These are phyloP conservation scores for Wickerhamiella allomyrinae DNA, from an alignment of 805 yeast species.

Conservation along the genomic window DNA sequence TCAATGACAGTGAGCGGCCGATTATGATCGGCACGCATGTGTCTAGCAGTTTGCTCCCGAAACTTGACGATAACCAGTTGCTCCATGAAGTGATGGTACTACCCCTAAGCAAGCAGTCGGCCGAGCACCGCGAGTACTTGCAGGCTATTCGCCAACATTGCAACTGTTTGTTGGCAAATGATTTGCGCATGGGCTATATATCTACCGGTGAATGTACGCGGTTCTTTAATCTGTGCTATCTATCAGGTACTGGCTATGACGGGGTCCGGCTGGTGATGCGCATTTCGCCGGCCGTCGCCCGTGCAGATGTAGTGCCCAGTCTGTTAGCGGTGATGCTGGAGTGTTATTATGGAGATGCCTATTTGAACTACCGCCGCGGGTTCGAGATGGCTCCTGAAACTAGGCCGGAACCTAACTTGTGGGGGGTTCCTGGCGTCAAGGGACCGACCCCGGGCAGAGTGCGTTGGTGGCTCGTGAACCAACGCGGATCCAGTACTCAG, in stretches of 20 bases:
- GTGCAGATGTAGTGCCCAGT: constrained; percentile 1
- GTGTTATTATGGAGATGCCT: constrained; percentile 1
- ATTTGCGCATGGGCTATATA: constrained; percentile 14
- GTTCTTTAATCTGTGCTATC: constrained; percentile 9
- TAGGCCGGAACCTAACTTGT: constrained; percentile 7
- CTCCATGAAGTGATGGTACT: constrained; percentile 1
- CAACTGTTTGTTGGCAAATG: constrained; percentile 14
- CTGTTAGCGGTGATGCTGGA: constrained; percentile 7
- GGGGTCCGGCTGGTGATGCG: constrained; percentile 2
- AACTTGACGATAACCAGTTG: constrained; percentile 2
- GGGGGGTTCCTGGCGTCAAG: neutral
- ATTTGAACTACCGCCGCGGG: neutral
- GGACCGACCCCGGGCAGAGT: neutral
- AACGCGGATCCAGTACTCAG: neutral
- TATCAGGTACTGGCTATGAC: neutral
- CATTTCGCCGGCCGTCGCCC: constrained; percentile 11
- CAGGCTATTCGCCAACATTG: constrained; percentile 7
- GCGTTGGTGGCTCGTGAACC: constrained; percentile 1
- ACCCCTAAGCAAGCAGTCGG: neutral
- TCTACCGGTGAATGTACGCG: constrained; percentile 10
- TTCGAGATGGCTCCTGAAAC: constrained; percentile 4
- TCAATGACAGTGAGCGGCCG: neutral
- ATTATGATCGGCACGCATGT: neutral
- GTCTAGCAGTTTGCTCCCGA: neutral
- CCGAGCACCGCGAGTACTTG: neutral